These are phyloP conservation scores for Candida germanica DNA, from an alignment of 805 yeast genomes.

Conservation along the genomic window DNA sequence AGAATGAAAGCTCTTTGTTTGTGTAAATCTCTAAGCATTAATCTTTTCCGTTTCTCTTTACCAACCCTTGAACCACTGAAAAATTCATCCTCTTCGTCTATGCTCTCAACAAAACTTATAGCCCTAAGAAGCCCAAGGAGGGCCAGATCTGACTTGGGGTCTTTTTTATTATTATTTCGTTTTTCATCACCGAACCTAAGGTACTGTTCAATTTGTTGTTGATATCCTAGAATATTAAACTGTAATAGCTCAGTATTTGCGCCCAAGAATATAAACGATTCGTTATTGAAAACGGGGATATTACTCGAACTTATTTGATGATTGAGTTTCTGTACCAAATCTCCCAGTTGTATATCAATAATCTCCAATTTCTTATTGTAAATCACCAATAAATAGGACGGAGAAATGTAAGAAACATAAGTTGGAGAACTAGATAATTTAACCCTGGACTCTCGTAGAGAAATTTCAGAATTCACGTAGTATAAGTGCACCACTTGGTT, in stretches of 20 bases:
- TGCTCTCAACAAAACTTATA: constrained; percentile 26
- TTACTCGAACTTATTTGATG: constrained; percentile 28
- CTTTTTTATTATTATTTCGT: constrained; percentile 15
- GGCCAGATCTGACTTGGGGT: constrained; percentile 26
- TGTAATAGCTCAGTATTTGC: constrained; percentile 30
- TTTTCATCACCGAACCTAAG: constrained; percentile 19
- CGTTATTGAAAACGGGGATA: constrained; percentile 9
- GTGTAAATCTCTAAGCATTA: constrained; percentile 33
- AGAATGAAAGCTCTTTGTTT: constrained; percentile 29
- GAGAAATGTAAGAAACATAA: constrained; percentile 24
- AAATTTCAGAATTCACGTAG: constrained; percentile 7
- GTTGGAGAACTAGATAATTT: constrained; percentile 25
- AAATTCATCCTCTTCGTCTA: constrained; percentile 23
- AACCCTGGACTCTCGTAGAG: constrained; percentile 18
- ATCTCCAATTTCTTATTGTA: constrained; percentile 33
- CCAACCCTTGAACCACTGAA: constrained; percentile 18
- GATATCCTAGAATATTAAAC: constrained; percentile 25
- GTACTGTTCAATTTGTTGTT: constrained; percentile 37
- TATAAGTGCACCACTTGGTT: constrained; percentile 21
- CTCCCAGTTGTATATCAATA: constrained; percentile 33
- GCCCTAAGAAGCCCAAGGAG: constrained; percentile 33
- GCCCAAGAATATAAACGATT: constrained; percentile 17
- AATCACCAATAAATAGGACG: constrained; percentile 31
- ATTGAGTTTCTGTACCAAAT: constrained; percentile 29
- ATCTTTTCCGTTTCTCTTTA: constrained; percentile 26